phyloP scores from a whole-genome alignment of 2,329 filamentous ascomycete genomes.

The Sporothrix curviconia region DNA sequence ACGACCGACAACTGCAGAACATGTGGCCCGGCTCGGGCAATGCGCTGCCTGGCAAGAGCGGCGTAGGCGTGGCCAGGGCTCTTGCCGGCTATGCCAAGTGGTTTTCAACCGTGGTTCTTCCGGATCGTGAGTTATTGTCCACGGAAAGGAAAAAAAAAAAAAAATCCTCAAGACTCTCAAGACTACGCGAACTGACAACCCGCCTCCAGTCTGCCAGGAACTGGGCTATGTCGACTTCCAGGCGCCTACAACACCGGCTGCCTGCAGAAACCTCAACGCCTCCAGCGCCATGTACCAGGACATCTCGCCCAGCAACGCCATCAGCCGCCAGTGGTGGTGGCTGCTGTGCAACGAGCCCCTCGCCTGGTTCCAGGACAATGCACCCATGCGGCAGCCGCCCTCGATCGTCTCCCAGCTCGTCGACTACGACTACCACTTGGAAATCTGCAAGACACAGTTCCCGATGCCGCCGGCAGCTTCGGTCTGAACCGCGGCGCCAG shows the following conservation, averaged over 20 bases:
- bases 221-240: constrained; percentile 31
- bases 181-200: too few species aligned
- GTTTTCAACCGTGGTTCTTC: constrained; percentile 36
- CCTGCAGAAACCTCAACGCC: constrained; percentile 38
- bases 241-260: constrained; percentile 40
- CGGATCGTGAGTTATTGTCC: constrained; percentile 24
- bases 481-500: constrained; percentile 29
- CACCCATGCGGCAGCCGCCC: constrained; percentile 32
- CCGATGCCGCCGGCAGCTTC: constrained; percentile 29
- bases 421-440: constrained; percentile 33
- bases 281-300: constrained; percentile 36
- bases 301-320: constrained; percentile 31
- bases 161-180: too few species aligned
- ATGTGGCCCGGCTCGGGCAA: constrained; percentile 29
- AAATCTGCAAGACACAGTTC: constrained; percentile 42
- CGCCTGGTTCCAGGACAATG: constrained; percentile 38
- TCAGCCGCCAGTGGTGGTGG: constrained; percentile 50
- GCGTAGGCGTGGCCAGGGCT: constrained; percentile 45
- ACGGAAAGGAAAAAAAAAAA: too few species aligned
- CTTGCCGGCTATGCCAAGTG: constrained; percentile 47
- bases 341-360: constrained; percentile 47
- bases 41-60: constrained; percentile 40
- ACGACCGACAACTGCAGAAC: constrained; percentile 25
- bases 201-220: constrained; percentile 29
- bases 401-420: constrained; percentile 37